These are phyloP conservation scores for Rhytidiadelphus loreus DNA, from an alignment of 225 moss, liverwort and hornwort species.

Conservation along the genomic window DNA sequence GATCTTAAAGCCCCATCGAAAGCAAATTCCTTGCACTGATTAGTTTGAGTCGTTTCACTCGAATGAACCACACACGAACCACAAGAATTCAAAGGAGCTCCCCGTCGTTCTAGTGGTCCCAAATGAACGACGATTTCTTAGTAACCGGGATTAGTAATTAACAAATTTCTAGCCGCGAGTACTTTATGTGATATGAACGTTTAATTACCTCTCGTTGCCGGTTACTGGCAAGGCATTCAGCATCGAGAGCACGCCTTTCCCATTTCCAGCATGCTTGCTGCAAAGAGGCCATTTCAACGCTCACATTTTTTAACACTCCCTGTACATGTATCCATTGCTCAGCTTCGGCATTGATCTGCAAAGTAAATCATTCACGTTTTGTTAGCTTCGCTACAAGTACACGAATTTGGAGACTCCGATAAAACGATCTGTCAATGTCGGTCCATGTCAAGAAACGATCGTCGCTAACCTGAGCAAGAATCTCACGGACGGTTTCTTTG, in stretches of 20 bases:
- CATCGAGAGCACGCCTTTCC: constrained; percentile 78
- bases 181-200: not conserved
- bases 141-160: not conserved
- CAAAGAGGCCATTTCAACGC: constrained; percentile 71
- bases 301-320: constrained; percentile 68
- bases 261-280: constrained; percentile 73
- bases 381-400: not conserved
- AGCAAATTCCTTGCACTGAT: not conserved
- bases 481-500: constrained; percentile 42
- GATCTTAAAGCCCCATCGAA: not conserved
- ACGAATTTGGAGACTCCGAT: not conserved
- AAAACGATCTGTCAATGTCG: not conserved
- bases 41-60: not conserved
- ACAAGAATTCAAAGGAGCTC: not conserved
- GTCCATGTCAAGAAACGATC: not conserved
- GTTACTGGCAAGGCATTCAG: constrained; percentile 50
- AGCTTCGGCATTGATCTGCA: constrained; percentile 59
- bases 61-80: not conserved
- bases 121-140: not conserved
- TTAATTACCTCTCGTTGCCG: constrained; percentile 57
- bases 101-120: no score
- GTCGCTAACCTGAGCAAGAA: constrained; percentile 38
- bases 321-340: constrained; percentile 94
- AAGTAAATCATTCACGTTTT: not conserved
- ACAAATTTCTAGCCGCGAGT: not conserved